Base-by-base conservation (phyloP, 2,329 filamentous ascomycete genomes). In the Elsinoe australis region DNA sequence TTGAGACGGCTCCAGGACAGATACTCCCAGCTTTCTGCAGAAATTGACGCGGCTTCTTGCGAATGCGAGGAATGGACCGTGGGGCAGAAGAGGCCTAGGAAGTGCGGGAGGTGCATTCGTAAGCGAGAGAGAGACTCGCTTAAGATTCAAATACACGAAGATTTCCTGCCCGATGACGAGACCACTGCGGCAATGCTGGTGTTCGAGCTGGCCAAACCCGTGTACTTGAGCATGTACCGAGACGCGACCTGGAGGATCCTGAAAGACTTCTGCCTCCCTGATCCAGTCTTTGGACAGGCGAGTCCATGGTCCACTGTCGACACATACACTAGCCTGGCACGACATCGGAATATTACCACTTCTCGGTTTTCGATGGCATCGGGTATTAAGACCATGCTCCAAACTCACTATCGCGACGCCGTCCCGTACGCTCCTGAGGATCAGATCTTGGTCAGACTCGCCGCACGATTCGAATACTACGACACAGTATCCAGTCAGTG, bases 181-280 rank as follows among this genome's bases (percentile, higher is more conserved):
- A 51, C 58, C 2, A 54, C 65, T 7, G 63, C 62, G n/a, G 69
- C 71, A 24, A 65, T 64, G 0, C 60, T 75, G 0, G 52, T 80
- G 0, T 78, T 80, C 44, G 78, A 81, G 52, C 59, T 80, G 1
- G 51, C 47, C 0, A 63, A 66, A 17, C 77, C 78, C 0, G 24
- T 54, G 2, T 61, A 61, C 3, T 69, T 78, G 17, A 61, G 62
- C 2, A 58, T 61, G 0, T 82, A 79, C 57, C 67, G 78, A 9
- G 68, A 77, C 48, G 62, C 66, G 3, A 77, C 73, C 0, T 79
- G 73, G 73, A 56, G 53, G 3, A 66, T 79, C 2, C 17, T 76
- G 0, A 57, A 59, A 2, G 54, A 47, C 2, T 53, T 76, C n/a
- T 8, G 68, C 57, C 2, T 53, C 61, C 24, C 61, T 59, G 31